Conservation (phyloP, 768 basidiomycete genomes). For the Mycena olivaceomarginata region DNA sequence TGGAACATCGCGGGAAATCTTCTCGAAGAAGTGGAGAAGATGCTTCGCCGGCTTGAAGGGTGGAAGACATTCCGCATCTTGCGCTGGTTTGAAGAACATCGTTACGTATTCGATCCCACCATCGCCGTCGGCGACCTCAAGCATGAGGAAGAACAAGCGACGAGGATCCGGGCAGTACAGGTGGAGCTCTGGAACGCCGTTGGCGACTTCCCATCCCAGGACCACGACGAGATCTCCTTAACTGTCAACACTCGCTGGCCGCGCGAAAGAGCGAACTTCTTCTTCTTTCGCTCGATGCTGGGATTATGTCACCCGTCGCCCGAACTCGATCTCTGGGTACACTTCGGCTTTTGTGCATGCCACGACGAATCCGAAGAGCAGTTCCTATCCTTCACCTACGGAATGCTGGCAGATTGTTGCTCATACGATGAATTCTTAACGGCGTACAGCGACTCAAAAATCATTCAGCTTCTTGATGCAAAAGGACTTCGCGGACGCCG, state of each 20-base stretch:
- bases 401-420: constrained; percentile 49
- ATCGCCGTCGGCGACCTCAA: too few species aligned
- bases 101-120: too few species aligned
- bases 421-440: constrained; percentile 59
- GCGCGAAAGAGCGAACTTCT: not conserved
- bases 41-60: constrained; percentile 26
- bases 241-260: constrained; percentile 11
- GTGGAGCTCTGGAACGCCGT: too few species aligned
- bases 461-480: constrained; percentile 52
- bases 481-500: constrained; percentile 39
- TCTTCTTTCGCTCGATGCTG: constrained; percentile 19
- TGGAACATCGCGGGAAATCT: constrained; percentile 49
- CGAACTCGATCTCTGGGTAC: constrained; percentile 33
- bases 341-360: constrained; percentile 47
- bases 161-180: too few species aligned
- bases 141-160: not conserved
- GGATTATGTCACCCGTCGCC: constrained; percentile 30
- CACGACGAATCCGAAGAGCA: constrained; percentile 34
- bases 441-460: constrained; percentile 49
- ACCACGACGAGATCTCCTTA: not conserved
- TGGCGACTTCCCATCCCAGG: too few species aligned
- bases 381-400: constrained; percentile 44
- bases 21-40: constrained; percentile 47
- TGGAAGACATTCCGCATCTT: constrained; percentile 18
- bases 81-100: too few species aligned